phyloP scores from a whole-genome alignment of 345 rosid genomes.

The Acer negundo region DNA sequence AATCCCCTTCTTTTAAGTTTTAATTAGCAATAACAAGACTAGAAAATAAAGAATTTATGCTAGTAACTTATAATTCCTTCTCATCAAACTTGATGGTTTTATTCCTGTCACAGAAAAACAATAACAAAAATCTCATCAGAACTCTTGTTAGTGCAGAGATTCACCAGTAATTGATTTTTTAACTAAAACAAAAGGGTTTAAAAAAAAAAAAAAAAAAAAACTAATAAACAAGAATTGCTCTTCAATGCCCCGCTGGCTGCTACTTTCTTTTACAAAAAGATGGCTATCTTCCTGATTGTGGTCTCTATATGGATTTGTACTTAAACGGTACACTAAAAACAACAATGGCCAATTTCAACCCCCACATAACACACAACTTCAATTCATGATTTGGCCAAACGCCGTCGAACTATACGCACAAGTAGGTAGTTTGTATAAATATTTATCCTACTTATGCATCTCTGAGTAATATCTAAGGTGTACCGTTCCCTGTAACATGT shows the following conservation, averaged over 20 bases:
- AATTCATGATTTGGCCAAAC: neutral
- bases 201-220: neutral
- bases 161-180: neutral
- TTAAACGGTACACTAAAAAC: neutral
- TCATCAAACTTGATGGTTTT: neutral
- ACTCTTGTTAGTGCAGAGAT: neutral
- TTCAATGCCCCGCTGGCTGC: slow-evolving; percentile 5
- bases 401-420: neutral
- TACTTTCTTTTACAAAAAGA: slow-evolving; percentile 8
- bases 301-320: slow-evolving; percentile 11
- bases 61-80: neutral
- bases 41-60: too few species aligned
- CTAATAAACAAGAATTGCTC: too few species aligned
- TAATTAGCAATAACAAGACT: neutral
- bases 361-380: neutral
- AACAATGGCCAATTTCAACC: slow-evolving; percentile 5
- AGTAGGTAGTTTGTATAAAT: neutral
- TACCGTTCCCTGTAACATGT: neutral
- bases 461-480: neutral
- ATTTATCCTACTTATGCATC: slow-evolving; percentile 3
- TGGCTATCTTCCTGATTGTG: slow-evolving; percentile 10
- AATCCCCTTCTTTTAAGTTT: neutral
- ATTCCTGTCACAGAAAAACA: neutral
- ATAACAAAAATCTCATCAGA: neutral
- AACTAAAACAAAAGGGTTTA: neutral